A percentile compares a stretch with the other conserved stretches of the same genome.
Evolutionary conservation across 805 yeast genomes (phyloP).

Genomic region (Kodamaea kaohsiungensis): DNA sequence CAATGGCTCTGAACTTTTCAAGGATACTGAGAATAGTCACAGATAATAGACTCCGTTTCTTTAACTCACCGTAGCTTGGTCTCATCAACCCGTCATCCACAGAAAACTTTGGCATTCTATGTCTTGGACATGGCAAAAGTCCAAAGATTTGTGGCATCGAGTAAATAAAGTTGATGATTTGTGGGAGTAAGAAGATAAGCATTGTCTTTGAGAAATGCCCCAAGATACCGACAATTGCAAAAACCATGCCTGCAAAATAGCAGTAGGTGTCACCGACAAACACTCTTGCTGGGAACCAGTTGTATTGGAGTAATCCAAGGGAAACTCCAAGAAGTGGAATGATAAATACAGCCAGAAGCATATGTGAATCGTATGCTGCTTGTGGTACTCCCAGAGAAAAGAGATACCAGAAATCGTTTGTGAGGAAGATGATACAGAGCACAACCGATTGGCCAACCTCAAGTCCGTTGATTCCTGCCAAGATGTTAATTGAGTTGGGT

Average conservation of each 20-base stretch:
- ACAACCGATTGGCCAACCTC: constrained; percentile 95
- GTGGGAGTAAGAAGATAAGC: constrained; percentile 84
- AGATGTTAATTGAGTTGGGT: constrained; percentile 92
- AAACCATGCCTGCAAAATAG: constrained; percentile 97
- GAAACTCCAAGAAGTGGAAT: constrained; percentile 89
- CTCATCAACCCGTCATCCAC: constrained; percentile 67
- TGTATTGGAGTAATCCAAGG: constrained; percentile 69
- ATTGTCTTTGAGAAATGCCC: constrained; percentile 97
- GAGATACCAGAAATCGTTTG: constrained; percentile 77
- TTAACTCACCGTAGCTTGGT: constrained; percentile 50
- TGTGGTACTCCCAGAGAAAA: constrained; percentile 39
- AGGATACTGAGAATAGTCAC: constrained; percentile 44
- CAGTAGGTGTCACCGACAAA: constrained; percentile 99
- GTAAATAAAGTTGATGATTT: constrained; percentile 84
- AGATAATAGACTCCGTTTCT: constrained; percentile 25
- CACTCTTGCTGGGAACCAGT: constrained; percentile 89
- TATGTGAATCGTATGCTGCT: constrained; percentile 75
- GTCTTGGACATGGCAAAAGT: constrained; percentile 92
- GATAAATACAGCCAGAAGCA: constrained; percentile 74
- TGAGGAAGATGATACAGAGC: constrained; percentile 64
- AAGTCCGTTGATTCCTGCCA: constrained; percentile 95
- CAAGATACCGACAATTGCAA: constrained; percentile 92
- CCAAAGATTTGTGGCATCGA: constrained; percentile 91
- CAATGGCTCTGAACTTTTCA: constrained; percentile 50
- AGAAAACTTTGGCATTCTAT: constrained; percentile 82